Conservation (phyloP, 1,139 yeast genomes). For the Pichia terricola region DNA sequence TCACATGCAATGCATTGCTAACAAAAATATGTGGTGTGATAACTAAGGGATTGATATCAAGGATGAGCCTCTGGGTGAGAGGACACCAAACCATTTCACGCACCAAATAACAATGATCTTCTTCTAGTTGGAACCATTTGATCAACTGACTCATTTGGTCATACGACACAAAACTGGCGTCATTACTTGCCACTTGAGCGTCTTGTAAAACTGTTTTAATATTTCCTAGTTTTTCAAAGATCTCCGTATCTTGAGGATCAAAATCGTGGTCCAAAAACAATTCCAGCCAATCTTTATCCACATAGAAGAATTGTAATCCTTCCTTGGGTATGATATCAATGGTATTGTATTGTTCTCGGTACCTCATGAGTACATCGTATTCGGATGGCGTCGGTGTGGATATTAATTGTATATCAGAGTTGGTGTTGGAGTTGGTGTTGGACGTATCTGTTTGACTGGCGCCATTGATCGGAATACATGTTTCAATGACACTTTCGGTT, state of each 20-base stretch:
- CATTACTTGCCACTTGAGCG: background rate
- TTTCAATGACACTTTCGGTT: background rate
- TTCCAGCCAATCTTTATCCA: conserved; percentile 6
- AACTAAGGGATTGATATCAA: conserved; percentile 46
- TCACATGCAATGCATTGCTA: conserved; percentile 18
- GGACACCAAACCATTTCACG: conserved; percentile 28
- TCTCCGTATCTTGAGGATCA: background rate
- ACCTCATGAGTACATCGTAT: background rate
- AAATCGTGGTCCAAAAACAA: conserved; percentile 3
- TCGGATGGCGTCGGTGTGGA: background rate
- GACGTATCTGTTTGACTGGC: too few relatives aligned
- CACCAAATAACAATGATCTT: conserved; percentile 33
- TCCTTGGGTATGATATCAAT: background rate
- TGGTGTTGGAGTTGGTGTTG: too few relatives aligned
- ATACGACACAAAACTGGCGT: conserved; percentile 1
- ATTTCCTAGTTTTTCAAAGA: background rate
- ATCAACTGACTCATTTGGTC: conserved; percentile 31
- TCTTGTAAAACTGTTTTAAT: background rate
- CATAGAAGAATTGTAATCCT: conserved; percentile 5
- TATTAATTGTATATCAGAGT: too few relatives aligned
- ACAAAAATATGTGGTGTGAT: conserved; percentile 44
- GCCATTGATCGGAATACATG: too few relatives aligned
- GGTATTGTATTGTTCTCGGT: conserved; percentile 2
- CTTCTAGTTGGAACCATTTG: conserved; percentile 46
- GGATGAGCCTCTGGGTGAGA: conserved; percentile 27